Evolutionary conservation across 768 basidiomycete genomes (phyloP), one percentile per base, ranked within the genome.

Genomic region (Russula lepida): DNA sequence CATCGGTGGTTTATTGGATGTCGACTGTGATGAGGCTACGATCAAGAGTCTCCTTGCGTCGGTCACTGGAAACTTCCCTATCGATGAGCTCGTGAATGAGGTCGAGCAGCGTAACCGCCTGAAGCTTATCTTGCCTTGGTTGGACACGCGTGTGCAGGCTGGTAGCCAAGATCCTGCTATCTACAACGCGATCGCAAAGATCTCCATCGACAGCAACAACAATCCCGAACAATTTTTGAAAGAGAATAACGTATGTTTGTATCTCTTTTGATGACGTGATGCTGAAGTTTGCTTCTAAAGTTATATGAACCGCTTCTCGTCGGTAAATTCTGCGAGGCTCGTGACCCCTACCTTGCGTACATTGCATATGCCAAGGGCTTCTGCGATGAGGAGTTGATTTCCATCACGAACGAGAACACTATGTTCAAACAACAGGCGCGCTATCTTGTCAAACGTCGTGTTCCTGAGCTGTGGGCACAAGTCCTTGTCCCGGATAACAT

Each of bases 351-450:
- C 76, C 79, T 99, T 60, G 97, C 97, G 25, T 99, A 95, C 76
- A 98, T 99, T 68, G 97, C 97, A 0, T 99, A 98, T 70, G 97
- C 97, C 39, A 98, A 98, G 72, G 97, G 97, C 59, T 89, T 98
- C 74, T 99, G 97, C 71, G 97, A 99, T 66, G 93, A 98, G 6
- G 97, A 99, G 74, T 82, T 99, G 62, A 95, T 99, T 70, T 73
- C 84, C 23, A 95, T 99, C 72, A 98, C 97, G 51, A 98, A 98
- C 71, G 95, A 95, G 66, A 99, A 99, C 77, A 87, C 94, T 13
- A 99, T 99, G 97, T 99, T 95, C 83, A 99, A 98, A 76, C 95
- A 99, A 69, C 97, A 98, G 74, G 92, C 97, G 55, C 88, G 97
- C 30, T 99, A 99, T 75, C 84, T 99, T 60, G 91, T 98, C 70